These are phyloP conservation scores for Ustilago hordei DNA, from an alignment of 1,284 basidiomycete species.

Conservation along the genomic window DNA sequence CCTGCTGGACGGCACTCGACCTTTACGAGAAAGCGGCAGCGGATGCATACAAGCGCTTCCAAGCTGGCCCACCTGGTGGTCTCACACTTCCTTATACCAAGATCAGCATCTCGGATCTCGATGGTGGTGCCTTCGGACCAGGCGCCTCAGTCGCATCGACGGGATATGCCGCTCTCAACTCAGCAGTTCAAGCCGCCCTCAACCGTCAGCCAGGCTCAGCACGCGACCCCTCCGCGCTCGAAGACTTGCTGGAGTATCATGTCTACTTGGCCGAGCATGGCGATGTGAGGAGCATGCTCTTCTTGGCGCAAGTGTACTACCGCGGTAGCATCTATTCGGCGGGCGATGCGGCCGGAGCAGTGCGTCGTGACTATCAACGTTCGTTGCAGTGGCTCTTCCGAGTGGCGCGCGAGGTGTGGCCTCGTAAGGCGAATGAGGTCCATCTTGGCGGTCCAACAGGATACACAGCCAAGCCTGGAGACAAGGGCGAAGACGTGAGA, in stretches of 20 bases:
- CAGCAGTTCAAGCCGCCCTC: slow-evolving; percentile 81
- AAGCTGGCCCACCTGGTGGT: slow-evolving; percentile 90
- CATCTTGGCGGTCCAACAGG: slow-evolving; percentile 50
- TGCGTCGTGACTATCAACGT: slow-evolving; percentile 56
- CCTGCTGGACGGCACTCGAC: slow-evolving; percentile 73
- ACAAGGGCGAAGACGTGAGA: slow-evolving; percentile 52
- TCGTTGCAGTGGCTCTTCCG: slow-evolving; percentile 51
- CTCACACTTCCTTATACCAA: slow-evolving; percentile 84
- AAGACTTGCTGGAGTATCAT: slow-evolving; percentile 82
- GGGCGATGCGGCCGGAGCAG: slow-evolving; percentile 60
- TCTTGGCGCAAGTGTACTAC: slow-evolving; percentile 63
- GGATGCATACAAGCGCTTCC: slow-evolving; percentile 76
- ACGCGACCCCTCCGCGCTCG: slow-evolving; percentile 69
- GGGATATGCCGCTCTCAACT: slow-evolving; percentile 74
- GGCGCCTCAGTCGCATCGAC: slow-evolving; percentile 88
- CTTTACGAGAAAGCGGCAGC: slow-evolving; percentile 60
- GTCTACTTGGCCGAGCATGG: slow-evolving; percentile 60
- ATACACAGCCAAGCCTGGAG: slow-evolving; percentile 41
- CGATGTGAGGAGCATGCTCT: slow-evolving; percentile 44
- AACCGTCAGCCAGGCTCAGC: slow-evolving; percentile 52
- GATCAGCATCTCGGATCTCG: slow-evolving; percentile 86
- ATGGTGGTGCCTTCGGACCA: slow-evolving; percentile 89
- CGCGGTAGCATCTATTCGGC: slow-evolving; percentile 63
- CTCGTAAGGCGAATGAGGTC: slow-evolving; percentile 52
- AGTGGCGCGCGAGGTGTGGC: slow-evolving; percentile 62